Evolutionary conservation across 1,284 basidiomycete genomes (phyloP), one percentile per base, ranked within the genome.

Genomic region (Fomes fomentarius): DNA sequence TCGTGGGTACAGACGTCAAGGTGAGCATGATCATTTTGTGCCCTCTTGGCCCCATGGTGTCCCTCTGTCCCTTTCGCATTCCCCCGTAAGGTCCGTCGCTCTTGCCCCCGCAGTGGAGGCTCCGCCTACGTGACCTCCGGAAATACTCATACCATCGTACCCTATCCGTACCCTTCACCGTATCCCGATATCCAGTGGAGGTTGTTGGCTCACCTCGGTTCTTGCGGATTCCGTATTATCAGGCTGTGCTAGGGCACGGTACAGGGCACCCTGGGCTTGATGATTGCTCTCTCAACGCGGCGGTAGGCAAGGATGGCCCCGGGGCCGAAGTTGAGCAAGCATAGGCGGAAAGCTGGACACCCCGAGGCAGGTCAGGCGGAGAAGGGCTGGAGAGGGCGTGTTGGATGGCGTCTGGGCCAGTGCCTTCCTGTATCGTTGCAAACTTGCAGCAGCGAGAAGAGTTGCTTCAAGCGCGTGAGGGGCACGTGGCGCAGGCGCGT

Each of bases 401-500:
- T 50, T 39, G 41, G 42, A 34, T 14, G 52, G 21, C 22, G 45
- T 26, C 31, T 34, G 19, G 26, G 12, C 14, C 35, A 37, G 35
- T 7, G 28, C 12, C 35, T n/a, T n/a, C n/a, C n/a, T n/a, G n/a
- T n/a, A n/a, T n/a, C n/a, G n/a, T n/a, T n/a, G n/a, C n/a, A n/a
- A n/a, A n/a, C n/a, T n/a, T n/a, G n/a, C n/a, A n/a, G n/a, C n/a
- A n/a, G n/a, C n/a, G n/a, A n/a, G n/a, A n/a, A n/a, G n/a, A n/a
- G n/a, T n/a, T n/a, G n/a, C n/a, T 39, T 38, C 28, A 22, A 41
- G 37, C 50, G 37, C 50, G 22, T 25, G 45, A 26, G 35, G 37
- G 24, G 42, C 58, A 60, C 59, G 59, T 61, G 59, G 52, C 3
- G 19, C 8, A 34, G 45, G 50, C 51, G 52, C 52, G 54, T 50